phyloP scores from a whole-genome alignment of 2,329 filamentous ascomycete genomes.

The Moelleriella libera region DNA sequence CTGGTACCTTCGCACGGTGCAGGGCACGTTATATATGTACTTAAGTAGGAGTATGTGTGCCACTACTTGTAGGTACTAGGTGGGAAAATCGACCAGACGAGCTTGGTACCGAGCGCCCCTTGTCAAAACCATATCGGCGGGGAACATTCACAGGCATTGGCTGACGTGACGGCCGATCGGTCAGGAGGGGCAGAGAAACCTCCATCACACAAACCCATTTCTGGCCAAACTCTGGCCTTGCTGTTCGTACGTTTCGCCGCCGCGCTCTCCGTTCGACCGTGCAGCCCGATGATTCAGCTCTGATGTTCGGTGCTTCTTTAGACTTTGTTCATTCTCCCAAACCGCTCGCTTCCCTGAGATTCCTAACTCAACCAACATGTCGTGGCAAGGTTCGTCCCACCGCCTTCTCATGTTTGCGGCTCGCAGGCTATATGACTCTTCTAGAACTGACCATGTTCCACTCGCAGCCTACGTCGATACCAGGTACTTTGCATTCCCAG shows the following conservation, averaged over 20 bases:
- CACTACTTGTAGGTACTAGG: not conserved
- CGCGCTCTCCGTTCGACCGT: not conserved
- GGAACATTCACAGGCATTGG: conserved; percentile 4
- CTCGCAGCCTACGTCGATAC: conserved; percentile 34
- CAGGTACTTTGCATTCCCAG: conserved; percentile 22
- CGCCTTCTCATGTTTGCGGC: conserved; percentile 4
- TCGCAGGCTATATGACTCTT: no score
- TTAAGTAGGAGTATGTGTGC: no score
- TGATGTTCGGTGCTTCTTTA: not conserved
- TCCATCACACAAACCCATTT: conserved; percentile 4
- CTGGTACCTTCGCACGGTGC: no score
- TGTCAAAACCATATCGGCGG: conserved; percentile 4
- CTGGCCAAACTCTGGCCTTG: not conserved
- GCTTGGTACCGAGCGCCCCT: conserved; percentile 5
- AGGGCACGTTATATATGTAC: no score
- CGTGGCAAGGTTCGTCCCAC: conserved; percentile 53
- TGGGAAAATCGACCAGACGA: not conserved
- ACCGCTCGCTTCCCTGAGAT: not conserved
- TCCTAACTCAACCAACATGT: conserved; percentile 35
- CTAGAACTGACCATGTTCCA: conserved; percentile 6
- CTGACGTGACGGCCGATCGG: not conserved
- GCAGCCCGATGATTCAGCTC: not conserved
- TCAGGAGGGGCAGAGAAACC: not conserved
- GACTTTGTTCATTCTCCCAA: not conserved
- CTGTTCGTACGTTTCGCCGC: not conserved